Evolutionary conservation across 2,329 filamentous ascomycete genomes (phyloP).

Genomic region (Pseudogymnoascus sp.): DNA sequence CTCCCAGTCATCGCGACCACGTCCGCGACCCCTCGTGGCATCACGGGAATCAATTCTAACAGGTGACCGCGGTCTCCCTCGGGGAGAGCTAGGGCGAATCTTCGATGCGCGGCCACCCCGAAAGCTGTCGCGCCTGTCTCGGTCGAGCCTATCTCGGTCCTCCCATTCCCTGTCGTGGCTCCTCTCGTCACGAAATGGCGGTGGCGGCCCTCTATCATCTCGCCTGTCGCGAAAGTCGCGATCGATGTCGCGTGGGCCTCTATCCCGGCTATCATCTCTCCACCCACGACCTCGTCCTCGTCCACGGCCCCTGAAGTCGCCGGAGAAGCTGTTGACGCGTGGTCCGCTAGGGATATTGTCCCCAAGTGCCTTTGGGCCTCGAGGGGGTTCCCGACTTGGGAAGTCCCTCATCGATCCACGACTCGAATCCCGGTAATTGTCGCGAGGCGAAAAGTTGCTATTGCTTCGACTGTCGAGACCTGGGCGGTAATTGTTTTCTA

Average conservation of each 20-base stretch:
- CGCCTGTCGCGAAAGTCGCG: constrained; percentile 48
- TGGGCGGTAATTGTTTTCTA: constrained; percentile 20
- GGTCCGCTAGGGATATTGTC: constrained; percentile 52
- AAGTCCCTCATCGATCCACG: constrained; percentile 25
- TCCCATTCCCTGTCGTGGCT: constrained; percentile 46
- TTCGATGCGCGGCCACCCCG: constrained; percentile 29
- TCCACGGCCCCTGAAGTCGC: constrained; percentile 53
- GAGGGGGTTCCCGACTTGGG: constrained; percentile 61
- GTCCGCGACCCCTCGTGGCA: constrained; percentile 41
- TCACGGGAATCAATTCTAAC: constrained; percentile 57
- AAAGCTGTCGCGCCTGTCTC: constrained; percentile 39
- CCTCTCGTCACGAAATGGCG: constrained; percentile 48
- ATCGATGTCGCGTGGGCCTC: constrained; percentile 37
- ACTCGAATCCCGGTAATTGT: constrained; percentile 44
- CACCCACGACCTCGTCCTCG: constrained; percentile 46
- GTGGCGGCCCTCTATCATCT: constrained; percentile 38
- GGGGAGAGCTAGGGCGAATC: constrained; percentile 52
- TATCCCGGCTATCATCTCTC: constrained; percentile 55
- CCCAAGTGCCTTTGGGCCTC: constrained; percentile 71
- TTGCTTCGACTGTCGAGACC: constrained; percentile 24
- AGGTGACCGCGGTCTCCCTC: constrained; percentile 54
- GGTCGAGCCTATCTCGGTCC: constrained; percentile 40
- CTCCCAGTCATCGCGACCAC: constrained; percentile 45
- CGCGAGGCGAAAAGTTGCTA: constrained; percentile 52
- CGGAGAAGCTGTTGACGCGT: constrained; percentile 56